Evolutionary conservation across 2,329 filamentous ascomycete species (phyloP).

Genomic region (Aspergillus ochraceoroseus): DNA sequence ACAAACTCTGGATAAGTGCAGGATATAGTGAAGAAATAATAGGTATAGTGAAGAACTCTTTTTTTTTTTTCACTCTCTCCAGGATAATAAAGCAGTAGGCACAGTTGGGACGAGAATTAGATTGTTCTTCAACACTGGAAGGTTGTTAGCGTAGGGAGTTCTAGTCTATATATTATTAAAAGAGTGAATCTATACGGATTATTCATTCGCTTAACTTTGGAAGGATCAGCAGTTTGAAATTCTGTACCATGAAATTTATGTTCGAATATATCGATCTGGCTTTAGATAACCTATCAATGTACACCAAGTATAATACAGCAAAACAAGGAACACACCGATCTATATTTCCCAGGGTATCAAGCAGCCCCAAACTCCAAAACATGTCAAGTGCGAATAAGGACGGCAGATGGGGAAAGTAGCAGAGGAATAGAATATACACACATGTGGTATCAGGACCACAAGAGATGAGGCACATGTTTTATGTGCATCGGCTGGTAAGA

Average conservation of each 20-base stretch:
- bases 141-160: too few relatives aligned
- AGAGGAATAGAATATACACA: constrained; percentile 3
- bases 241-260: constrained; percentile 9
- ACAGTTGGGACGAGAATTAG: too few relatives aligned
- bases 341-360: constrained; percentile 27
- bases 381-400: constrained; percentile 13
- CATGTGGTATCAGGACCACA: background rate
- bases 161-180: too few relatives aligned
- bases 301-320: constrained; percentile 12
- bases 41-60: too few relatives aligned
- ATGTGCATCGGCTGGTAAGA: background rate
- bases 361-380: constrained; percentile 24
- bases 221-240: too few relatives aligned
- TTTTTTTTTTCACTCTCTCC: background rate
- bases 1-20: constrained; percentile 9
- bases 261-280: constrained; percentile 14
- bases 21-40: constrained; percentile 6
- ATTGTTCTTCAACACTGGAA: too few relatives aligned
- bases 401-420: constrained; percentile 7
- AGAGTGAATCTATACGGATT: too few relatives aligned
- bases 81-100: too few relatives aligned
- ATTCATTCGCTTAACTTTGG: too few relatives aligned
- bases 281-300: constrained; percentile 15
- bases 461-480: background rate
- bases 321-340: constrained; percentile 13